phyloP scores from a whole-genome alignment of 140 eudicot genomes.

The Eryngium alpinum region DNA sequence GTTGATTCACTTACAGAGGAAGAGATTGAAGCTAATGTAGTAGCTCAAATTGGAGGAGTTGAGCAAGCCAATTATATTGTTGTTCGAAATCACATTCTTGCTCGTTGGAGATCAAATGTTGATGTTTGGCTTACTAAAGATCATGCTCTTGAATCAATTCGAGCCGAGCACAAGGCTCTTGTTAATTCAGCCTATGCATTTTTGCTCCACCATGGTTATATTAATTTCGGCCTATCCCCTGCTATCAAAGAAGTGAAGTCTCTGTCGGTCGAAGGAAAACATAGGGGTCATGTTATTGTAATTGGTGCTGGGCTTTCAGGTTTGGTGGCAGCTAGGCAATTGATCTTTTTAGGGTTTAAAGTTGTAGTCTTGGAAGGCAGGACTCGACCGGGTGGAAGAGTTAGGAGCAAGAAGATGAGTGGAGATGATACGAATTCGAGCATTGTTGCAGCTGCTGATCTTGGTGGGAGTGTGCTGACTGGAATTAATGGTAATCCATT shows the following conservation, averaged over 20 bases:
- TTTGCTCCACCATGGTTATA: constrained; percentile 70
- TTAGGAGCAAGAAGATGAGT: constrained; percentile 58
- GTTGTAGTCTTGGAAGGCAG: constrained; percentile 80
- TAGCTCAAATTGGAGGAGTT: constrained; percentile 52
- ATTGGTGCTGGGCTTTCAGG: constrained; percentile 91
- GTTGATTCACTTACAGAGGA: constrained; percentile 82
- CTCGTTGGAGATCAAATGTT: constrained; percentile 77
- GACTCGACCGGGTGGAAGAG: constrained; percentile 79
- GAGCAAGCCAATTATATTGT: constrained; percentile 79
- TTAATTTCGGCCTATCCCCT: constrained; percentile 74
- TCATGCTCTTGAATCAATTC: constrained; percentile 62
- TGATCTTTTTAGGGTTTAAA: constrained; percentile 76
- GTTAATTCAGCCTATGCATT: constrained; percentile 77
- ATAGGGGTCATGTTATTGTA: constrained; percentile 47
- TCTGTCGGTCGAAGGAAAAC: constrained; percentile 30
- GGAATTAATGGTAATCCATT: constrained; percentile 96
- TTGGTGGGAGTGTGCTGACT: constrained; percentile 95
- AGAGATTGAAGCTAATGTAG: constrained; percentile 78
- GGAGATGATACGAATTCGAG: constrained; percentile 26
- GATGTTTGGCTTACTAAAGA: constrained; percentile 63
- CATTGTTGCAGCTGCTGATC: constrained; percentile 72
- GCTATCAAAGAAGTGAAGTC: constrained; percentile 47
- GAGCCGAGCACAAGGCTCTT: constrained; percentile 53
- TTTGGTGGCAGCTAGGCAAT: constrained; percentile 74
- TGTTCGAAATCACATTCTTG: constrained; percentile 76